These are phyloP conservation scores for Citrus maxima DNA, from an alignment of 345 rosid species.

Conservation along the genomic window DNA sequence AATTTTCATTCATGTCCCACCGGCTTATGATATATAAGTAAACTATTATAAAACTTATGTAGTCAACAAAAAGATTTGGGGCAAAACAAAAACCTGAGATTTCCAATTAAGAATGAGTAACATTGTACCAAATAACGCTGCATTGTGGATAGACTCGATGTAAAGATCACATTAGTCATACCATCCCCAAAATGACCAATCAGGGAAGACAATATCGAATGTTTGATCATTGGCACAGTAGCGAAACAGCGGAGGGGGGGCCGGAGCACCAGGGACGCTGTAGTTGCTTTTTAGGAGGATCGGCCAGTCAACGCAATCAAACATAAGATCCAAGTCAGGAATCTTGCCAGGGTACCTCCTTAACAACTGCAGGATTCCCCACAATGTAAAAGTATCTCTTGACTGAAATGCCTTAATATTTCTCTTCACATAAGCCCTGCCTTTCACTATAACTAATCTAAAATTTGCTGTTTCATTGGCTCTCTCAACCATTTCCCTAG, in stretches of 20 bases:
- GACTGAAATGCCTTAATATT: constrained; percentile 53
- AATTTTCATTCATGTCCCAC: too few species aligned
- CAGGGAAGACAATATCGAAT: constrained; percentile 70
- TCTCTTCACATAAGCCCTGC: constrained; percentile 56
- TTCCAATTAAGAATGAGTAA: background rate
- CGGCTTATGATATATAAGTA: too few species aligned
- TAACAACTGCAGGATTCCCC: constrained; percentile 86
- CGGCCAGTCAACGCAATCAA: constrained; percentile 84
- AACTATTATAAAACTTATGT: too few species aligned
- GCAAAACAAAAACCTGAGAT: background rate
- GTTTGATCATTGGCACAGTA: constrained; percentile 60
- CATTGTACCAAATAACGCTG: background rate
- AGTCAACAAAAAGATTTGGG: too few species aligned
- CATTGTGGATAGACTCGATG: background rate
- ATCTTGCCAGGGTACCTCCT: constrained; percentile 71
- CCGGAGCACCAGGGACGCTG: constrained; percentile 34
- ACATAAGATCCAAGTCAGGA: constrained; percentile 85
- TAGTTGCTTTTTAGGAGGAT: constrained; percentile 25
- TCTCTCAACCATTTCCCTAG: constrained; percentile 55
- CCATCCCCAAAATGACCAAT: constrained; percentile 99
- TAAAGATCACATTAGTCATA: constrained; percentile 16
- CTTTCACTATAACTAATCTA: constrained; percentile 50
- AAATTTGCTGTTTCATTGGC: constrained; percentile 59
- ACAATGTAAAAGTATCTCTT: constrained; percentile 71
- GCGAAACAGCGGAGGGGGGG: constrained; percentile 71